phyloP scores from a whole-genome alignment of 2,329 filamentous ascomycete genomes.

The Penicillium hesseltinei region DNA sequence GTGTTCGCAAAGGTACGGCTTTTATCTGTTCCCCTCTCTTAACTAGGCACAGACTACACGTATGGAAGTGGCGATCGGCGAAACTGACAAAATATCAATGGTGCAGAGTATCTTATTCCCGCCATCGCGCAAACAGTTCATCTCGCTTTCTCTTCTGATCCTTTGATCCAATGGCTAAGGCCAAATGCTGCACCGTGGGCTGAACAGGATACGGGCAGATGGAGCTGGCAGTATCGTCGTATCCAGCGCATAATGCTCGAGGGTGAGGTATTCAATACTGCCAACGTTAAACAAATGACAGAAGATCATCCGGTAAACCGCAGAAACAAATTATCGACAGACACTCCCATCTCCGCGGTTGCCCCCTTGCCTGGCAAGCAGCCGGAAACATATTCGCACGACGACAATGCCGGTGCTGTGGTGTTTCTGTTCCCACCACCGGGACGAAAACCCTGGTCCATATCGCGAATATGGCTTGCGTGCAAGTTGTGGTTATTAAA shows the following conservation, averaged over 20 bases:
- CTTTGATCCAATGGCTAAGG: constrained; percentile 27
- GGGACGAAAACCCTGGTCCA: background rate
- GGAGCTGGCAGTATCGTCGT: constrained; percentile 26
- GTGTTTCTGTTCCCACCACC: constrained; percentile 24
- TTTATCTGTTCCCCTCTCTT: background rate
- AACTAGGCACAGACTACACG: background rate
- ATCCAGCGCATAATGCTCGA: constrained; percentile 22
- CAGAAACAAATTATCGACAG: background rate
- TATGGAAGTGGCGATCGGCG: background rate
- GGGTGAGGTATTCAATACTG: constrained; percentile 21
- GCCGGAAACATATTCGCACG: background rate
- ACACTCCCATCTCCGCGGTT: background rate
- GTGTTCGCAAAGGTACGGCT: constrained; percentile 8
- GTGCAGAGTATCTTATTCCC: constrained; percentile 15
- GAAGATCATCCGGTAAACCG: constrained; percentile 2
- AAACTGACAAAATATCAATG: background rate
- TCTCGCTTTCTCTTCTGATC: constrained; percentile 26
- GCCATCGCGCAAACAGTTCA: constrained; percentile 22
- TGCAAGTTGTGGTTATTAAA: constrained; percentile 22
- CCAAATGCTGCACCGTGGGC: constrained; percentile 20
- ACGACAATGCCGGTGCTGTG: constrained; percentile 19
- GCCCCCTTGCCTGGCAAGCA: background rate
- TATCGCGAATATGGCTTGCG: constrained; percentile 1
- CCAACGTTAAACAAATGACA: constrained; percentile 8
- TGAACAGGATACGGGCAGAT: background rate